Base-by-base conservation (phyloP, 108 stramenopile species). In the Cyclostephanos tholiformis region DNA sequence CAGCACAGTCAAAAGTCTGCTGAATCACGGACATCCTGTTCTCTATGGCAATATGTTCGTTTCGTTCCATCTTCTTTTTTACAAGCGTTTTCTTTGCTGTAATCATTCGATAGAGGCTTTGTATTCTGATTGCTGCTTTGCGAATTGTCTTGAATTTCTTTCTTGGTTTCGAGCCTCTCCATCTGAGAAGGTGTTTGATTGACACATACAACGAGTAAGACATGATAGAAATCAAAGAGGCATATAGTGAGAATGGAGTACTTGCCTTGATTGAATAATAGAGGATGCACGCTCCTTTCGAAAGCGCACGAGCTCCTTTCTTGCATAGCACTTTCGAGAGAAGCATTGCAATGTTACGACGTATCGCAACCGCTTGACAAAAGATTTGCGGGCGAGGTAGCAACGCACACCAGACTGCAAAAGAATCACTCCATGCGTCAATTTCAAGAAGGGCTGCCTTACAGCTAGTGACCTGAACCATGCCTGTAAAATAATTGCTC, bases 281-380 rank as follows among this genome's bases (percentile, higher is more conserved):
- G 85, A 87, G 1, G 91, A 79, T 48, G 66, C 84, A 43, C 80
- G 69, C 8, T 82, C 61, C 10, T 81, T 69, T 43, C 87, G 74
- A 25, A 77, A 70, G 36, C 77, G 84, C 53, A 69, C 48, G n/a
- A 88, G 67, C 50, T 74, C 71, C 11, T 80, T 58, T 19, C 22
- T 26, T 5, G 91, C 86, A 68, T 70, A 70, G 22, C 72, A 67
- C 51, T 79, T 71, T 29, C 94, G 82, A 71, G 74, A 58, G 77
- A 90, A 92, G 75, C 91, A 95, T 69, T 92, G 88, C 19, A 92
- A n/a, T 2, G 65, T 63, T 27, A 91, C 81, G 2, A 80, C 71
- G 23, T 82, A 51, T 27, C 51, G 38, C 11, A 85, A 65, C 41
- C 79, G 55, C 16, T 17, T 55, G 2, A 22, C 50, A 64, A 82